Percentiles rank a stretch among this genome's conserved stretches.
These are phyloP conservation scores for Hebeloma cylindrosporum DNA, from an alignment of 768 basidiomycete species.

Conservation along the genomic window DNA sequence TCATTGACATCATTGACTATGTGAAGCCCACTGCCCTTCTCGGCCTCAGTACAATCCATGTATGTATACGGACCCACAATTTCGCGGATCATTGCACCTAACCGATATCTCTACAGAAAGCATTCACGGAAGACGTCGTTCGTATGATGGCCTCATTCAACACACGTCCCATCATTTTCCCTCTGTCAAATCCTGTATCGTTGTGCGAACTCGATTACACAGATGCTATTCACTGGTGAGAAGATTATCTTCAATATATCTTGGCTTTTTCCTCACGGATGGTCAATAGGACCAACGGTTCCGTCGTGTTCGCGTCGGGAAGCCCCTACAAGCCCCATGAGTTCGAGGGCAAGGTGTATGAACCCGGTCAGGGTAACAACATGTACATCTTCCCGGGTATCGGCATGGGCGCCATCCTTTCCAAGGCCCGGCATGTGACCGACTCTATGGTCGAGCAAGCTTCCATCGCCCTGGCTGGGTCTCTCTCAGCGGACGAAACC, in stretches of 20 bases:
- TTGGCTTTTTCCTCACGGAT: not conserved
- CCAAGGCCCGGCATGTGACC: conserved; percentile 58
- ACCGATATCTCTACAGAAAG: conserved; percentile 36
- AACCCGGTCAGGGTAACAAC: conserved; percentile 81
- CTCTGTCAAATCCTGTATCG: conserved; percentile 71
- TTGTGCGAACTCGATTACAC: conserved; percentile 60
- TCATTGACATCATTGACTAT: conserved; percentile 66
- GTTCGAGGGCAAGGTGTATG: conserved; percentile 46
- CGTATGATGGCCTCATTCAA: conserved; percentile 64
- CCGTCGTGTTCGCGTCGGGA: conserved; percentile 71
- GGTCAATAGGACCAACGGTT: conserved; percentile 56
- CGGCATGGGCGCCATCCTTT: conserved; percentile 62
- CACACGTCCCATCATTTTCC: conserved; percentile 76
- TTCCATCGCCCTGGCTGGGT: conserved; percentile 58
- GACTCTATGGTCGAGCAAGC: conserved; percentile 70
- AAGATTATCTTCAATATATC: conserved; percentile 9
- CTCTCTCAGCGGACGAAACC: conserved; percentile 55
- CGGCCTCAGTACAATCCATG: conserved; percentile 63
- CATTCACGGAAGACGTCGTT: conserved; percentile 66
- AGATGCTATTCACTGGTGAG: conserved; percentile 63
- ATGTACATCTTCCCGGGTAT: conserved; percentile 70
- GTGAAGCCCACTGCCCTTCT: conserved; percentile 79
- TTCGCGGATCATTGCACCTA: not conserved
- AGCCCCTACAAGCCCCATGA: conserved; percentile 62
- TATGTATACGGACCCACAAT: conserved; percentile 19